Base-by-base conservation (phyloP, 108 stramenopile species). In the Epithemia pelagica region DNA sequence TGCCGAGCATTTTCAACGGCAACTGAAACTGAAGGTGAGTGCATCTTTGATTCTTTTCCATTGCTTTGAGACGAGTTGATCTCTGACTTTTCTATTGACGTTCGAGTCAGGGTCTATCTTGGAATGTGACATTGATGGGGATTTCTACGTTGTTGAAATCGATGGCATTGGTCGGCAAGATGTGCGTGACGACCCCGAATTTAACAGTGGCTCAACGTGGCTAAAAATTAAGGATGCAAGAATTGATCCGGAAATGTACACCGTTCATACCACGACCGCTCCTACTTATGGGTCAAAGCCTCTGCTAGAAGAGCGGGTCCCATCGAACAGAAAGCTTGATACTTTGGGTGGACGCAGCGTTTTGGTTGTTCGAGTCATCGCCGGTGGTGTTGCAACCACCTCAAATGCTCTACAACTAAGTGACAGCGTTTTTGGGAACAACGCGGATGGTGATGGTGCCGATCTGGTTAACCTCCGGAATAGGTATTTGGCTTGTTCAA, bases 341-440 rank as follows among this genome's bases (percentile, higher is more conserved):
- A 15, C 15, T 46, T 10, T 15, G 10, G 37, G 37, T 46, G 37
- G 5, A 10, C 37, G 37, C 10, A 46, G 10, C 37, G 37, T 46
- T 5, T 46, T 46, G 37, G 37, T 15, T 10, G 37, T 46, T 10
- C 37, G 37, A 5, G 15, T 46, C 37, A 15, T 46, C 5, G 5
- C 37, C 15, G 37, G 37, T 10, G 37, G 37, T 54, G 51, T 25
- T 53, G 28, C 61, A 30, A 71, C 74, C 0, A 30, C 56, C 15
- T 37, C 62, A 28, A 62, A 57, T 55, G 64, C 59, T 21, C 33
- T 20, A 46, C 30, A 58, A 55, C 53, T 82, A 0, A 26, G 54
- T 52, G 63, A 78, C 62, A 52, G 52, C 24, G 54, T 82, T 30
- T 82, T 82, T 68, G 80, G 82, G 19, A 73, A n/a, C 18, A 69